Evolutionary conservation across 768 basidiomycete genomes (phyloP), one percentile per base, ranked within the genome.

Genomic region (Leccinum uliginosum): DNA sequence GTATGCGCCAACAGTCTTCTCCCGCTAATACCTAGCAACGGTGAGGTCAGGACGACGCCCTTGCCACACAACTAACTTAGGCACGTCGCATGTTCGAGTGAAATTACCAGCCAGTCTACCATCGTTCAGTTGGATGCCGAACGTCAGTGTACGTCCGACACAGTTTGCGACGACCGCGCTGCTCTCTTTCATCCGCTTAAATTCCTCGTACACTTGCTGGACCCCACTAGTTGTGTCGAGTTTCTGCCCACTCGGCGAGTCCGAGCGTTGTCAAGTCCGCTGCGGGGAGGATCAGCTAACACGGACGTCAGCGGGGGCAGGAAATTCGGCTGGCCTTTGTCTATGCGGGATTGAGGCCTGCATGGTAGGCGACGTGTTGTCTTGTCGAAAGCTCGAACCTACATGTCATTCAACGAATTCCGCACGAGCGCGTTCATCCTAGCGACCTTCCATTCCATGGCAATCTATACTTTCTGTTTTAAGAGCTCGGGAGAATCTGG

Each of bases 401-500:
- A 88, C 86, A 87, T 80, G 27, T 78, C 80, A 15, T 71, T 67
- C 27, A 84, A 62, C 9, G 80, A 77, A 38, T 69, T 76, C 52
- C 79, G 9, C 3, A 74, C 81, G 3, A 81, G 69, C 2, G 67
- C 67, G 56, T 83, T 80, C 2, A 86, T 68, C 14, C 78, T 27
- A 27, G 27, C 27, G 27, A 27, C 9, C 27, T 27, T 27, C n/a
- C n/a, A n/a, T 27, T 9, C 9, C 9, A 27, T 29, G 27, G 27
- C 27, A 10, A 29, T 29, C 27, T 29, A 10, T 29, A 29, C 27
- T 29, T 29, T 29, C 51, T 82, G 80, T 58, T 82, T 84, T 74
- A 88, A 84, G n/a, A 76, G 54, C 24, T 81, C 82, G 15, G 82
- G 80, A 23, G 85, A 82, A 57, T 82, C 86, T 17, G 77, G 80